A percentile compares a stretch with the other conserved stretches of the same genome.
phyloP scores from a whole-genome alignment of 31 red algal species.

The Porphyra umbilicalis region DNA sequence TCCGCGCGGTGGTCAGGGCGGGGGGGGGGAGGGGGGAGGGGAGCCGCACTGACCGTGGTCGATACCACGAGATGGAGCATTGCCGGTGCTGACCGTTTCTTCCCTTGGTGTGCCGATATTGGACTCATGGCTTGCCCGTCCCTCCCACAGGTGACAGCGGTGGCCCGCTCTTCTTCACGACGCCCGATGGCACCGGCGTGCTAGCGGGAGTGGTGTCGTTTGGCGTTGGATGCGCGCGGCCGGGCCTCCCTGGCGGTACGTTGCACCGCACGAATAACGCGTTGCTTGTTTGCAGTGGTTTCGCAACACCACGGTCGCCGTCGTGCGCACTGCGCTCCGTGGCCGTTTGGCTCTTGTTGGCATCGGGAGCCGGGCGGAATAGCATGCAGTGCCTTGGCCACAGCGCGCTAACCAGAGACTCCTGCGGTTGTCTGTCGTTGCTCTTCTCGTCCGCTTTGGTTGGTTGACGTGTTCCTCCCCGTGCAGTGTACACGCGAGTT shows the following conservation, averaged over 20 bases:
- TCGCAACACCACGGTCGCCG: constrained; percentile 8
- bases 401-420: too few relatives aligned
- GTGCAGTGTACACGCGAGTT: background rate
- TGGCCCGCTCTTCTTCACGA: constrained; percentile 35
- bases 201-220: constrained; percentile 53
- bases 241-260: constrained; percentile 21
- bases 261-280: constrained; percentile 2
- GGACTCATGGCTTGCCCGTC: background rate
- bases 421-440: too few relatives aligned
- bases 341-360: too few relatives aligned
- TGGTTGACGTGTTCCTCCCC: too few relatives aligned
- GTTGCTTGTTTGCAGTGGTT: constrained; percentile 8
- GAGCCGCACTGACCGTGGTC: background rate
- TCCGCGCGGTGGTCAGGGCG: too few relatives aligned
- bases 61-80: too few relatives aligned
- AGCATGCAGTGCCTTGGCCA: too few relatives aligned
- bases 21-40: background rate
- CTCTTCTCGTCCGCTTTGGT: too few relatives aligned
- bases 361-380: too few relatives aligned
- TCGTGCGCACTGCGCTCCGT: too few relatives aligned
- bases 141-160: constrained; percentile 24
- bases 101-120: too few relatives aligned
- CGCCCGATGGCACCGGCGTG: constrained; percentile 12
- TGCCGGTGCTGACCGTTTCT: background rate
- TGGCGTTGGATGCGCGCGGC: constrained; percentile 50